phyloP scores from a whole-genome alignment of 805 yeast species.

The Maudiozyma barnettii region DNA sequence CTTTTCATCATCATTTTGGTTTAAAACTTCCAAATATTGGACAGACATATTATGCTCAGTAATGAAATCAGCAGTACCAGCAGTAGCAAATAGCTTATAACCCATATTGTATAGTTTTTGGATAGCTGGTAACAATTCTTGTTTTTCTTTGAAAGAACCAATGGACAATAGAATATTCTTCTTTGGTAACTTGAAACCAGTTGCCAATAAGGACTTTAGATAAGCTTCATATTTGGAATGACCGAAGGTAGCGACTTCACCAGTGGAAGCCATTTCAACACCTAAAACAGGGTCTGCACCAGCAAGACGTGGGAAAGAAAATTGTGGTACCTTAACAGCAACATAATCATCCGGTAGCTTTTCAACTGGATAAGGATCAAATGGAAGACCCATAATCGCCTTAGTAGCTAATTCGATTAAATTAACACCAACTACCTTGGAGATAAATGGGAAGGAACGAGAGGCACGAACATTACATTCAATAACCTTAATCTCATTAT shows the following conservation, averaged over 20 bases:
- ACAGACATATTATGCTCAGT: constrained; percentile 93
- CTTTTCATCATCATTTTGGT: constrained; percentile 65
- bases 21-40: constrained; percentile 85
- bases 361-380: constrained; percentile 83
- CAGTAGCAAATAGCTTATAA: constrained; percentile 87
- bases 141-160: constrained; percentile 95
- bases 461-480: constrained; percentile 99
- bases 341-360: constrained; percentile 88
- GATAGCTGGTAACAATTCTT: constrained; percentile 83
- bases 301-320: constrained; percentile 90
- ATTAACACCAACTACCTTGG: constrained; percentile 94
- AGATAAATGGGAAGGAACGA: constrained; percentile 97
- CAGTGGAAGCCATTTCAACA: constrained; percentile 98
- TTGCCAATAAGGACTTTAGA: constrained; percentile 84
- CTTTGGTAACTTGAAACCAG: constrained; percentile 92
- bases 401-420: constrained; percentile 95
- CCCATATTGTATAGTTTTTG: constrained; percentile 74
- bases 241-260: constrained; percentile 97
- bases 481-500: constrained; percentile 91
- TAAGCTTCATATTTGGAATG: constrained; percentile 95
- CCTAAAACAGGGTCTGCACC: constrained; percentile 98
- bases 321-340: constrained; percentile 94
- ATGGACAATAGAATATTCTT: constrained; percentile 87
- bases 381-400: constrained; percentile 83
- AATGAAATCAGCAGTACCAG: constrained; percentile 98